phyloP scores from a whole-genome alignment of 1,284 basidiomycete species.

The Fomitopsis pinicola region DNA sequence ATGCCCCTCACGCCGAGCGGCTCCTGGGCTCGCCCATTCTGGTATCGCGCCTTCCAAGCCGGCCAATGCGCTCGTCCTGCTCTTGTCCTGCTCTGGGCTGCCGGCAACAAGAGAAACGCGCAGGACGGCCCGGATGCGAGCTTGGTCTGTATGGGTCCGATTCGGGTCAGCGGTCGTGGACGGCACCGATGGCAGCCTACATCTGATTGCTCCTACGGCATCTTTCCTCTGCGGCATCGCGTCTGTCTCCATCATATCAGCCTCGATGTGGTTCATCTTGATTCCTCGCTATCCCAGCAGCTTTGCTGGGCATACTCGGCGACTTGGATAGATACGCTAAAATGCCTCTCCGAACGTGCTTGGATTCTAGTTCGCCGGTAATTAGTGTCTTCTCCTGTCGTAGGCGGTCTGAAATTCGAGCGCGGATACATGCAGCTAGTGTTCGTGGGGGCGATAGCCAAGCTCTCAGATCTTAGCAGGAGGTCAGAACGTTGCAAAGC shows the following conservation, averaged over 20 bases:
- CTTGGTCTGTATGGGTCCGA: not conserved
- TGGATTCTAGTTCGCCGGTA: no score
- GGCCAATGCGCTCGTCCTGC: not conserved
- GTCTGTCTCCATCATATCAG: no score
- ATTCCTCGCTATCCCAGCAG: no score
- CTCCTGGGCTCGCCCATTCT: not conserved
- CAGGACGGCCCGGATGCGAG: not conserved
- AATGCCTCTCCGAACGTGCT: no score
- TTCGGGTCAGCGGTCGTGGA: not conserved
- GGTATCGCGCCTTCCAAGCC: not conserved
- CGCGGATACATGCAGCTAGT: no score
- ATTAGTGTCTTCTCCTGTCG: no score
- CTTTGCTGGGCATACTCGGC: no score
- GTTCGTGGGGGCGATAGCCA: not conserved
- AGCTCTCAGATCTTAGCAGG: not conserved
- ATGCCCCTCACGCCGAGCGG: not conserved
- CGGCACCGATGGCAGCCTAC: not conserved
- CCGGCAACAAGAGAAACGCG: not conserved
- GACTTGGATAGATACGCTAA: no score
- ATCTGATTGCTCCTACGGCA: not conserved
- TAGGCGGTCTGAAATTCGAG: no score
- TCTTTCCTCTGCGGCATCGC: not conserved
- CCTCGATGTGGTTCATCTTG: no score
- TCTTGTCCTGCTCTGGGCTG: not conserved
- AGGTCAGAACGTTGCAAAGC: not conserved